Base-by-base conservation (phyloP, 129 eudicot species). In the Flaveria brownii region DNA sequence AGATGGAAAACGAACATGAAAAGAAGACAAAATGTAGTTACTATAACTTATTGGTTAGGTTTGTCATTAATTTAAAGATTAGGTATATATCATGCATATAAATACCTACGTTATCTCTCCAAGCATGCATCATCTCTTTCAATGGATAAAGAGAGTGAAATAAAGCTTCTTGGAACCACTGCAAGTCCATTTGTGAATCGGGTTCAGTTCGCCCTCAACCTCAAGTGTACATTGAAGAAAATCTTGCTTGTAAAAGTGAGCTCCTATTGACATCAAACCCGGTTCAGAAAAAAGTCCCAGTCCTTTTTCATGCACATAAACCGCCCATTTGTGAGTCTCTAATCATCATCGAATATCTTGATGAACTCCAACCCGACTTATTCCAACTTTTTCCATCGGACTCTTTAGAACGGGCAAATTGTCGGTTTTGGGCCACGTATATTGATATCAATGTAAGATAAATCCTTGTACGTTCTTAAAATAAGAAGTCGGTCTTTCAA, bases 231-330 rank as follows among this genome's bases (percentile, higher is more conserved):
- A 10, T 71, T 0, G 66, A 61, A 2, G 82, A 78, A 74, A 46
- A 70, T 46, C 10, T 57, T 0, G 25, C 50, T 33, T 12, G 57
- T 30, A 78, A 78, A 22, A 57, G 33, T 23, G 33, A 57, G 64
- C 64, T 59, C 26, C 36, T 57, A 9, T 22, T 59, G 2, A 59
- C 28, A 71, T 76, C 80, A 1, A 79, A 79, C 33, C 83, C 83
- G 28, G 73, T 79, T 49, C 10, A 71, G 16, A 61, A 79, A 26
- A 79, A 79, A 16, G 23, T 79, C 14, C 78, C 78, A 0, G 72
- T 79, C 33, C 59, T 79, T 6, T 1, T 78, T 17, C 71, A 69
- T 46, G 76, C 18, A 5, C 42, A 78, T 30, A 70, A 70, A 18
- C 65, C 73, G 7, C 65, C 73, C 16, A 50, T 76, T 23, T 36